Base-by-base conservation (phyloP, 306 rosid genomes). In the Boehmeria nivea region DNA sequence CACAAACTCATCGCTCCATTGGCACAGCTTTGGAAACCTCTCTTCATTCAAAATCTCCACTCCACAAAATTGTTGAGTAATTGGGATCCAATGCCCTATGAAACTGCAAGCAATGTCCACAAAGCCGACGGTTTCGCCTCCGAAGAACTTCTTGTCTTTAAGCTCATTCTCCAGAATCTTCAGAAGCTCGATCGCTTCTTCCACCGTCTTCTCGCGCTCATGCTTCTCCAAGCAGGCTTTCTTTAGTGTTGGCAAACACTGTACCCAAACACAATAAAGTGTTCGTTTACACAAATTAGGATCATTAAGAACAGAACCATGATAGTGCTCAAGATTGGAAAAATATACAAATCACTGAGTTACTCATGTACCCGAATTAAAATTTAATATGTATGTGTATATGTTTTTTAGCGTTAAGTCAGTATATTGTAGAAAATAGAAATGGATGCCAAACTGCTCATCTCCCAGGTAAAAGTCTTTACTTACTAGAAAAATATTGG, bases 151-250 rank as follows among this genome's bases (percentile, higher is more conserved):
- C 44, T 40, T 68, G 21, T 37, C 78, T 36, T 70, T 75, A 22
- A 85, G 57, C 72, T 85, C 87, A 1, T 77, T 61, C 65, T 85
- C 85, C 1, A 82, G 74, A 31, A 62, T 23, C 20, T 70, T 31
- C 6, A 79, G 64, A 45, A 47, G 57, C 57, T 72, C 80, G 0
- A 8, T 8, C 8, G 60, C 47, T 61, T 76, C 86, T 60, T 64
- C 73, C 11, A 37, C 18, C 6, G 61, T 73, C 31, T 74, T 73
- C 31, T 72, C 79, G 1, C 33, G 76, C 43, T 64, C 73, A 22
- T 76, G 52, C 38, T 45, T 70, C 2, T 40, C 69, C 34, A 48
- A 45, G 36, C 6, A 38, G 6, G 78, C 72, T 33, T 64, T 75
- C 60, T 8, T 1, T 26, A 58, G 17, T 2, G 77, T 56, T 50